phyloP scores from a whole-genome alignment of 441 rosid genomes.

The Biscutella laevigata region DNA sequence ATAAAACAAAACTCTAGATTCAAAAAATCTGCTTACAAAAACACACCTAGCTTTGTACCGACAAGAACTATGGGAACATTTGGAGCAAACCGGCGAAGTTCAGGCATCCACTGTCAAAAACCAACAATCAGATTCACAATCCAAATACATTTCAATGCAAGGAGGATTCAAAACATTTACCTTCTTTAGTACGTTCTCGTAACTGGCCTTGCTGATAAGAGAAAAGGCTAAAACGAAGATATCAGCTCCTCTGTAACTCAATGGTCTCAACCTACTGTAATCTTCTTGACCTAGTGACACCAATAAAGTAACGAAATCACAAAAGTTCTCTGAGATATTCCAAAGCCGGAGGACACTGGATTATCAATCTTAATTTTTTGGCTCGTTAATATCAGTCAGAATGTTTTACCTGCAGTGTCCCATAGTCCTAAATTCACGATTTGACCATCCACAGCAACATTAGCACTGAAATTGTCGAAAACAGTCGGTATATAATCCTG shows the following conservation, averaged over 20 bases:
- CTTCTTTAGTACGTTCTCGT: conserved; percentile 93
- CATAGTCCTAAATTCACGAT: conserved; percentile 85
- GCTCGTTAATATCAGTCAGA: neutral
- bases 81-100: conserved; percentile 85
- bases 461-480: conserved; percentile 93
- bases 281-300: too few species aligned
- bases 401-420: conserved; percentile 79
- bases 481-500: conserved; percentile 95
- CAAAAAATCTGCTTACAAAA: neutral
- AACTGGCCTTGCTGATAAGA: conserved; percentile 82
- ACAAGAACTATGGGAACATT: conserved; percentile 91
- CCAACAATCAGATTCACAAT: conserved; percentile 3
- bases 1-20: neutral
- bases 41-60: conserved; percentile 79
- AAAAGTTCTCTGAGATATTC: too few species aligned
- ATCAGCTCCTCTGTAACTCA: conserved; percentile 96
- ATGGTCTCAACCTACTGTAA: conserved; percentile 90
- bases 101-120: conserved; percentile 85
- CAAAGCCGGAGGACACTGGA: too few species aligned
- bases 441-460: conserved; percentile 77
- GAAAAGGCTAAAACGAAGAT: conserved; percentile 89
- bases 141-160: neutral
- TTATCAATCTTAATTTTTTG: neutral
- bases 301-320: neutral
- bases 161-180: conserved; percentile 29